Conservation (phyloP, 495 filamentous ascomycete genomes). For the Lepidopterella palustris region DNA sequence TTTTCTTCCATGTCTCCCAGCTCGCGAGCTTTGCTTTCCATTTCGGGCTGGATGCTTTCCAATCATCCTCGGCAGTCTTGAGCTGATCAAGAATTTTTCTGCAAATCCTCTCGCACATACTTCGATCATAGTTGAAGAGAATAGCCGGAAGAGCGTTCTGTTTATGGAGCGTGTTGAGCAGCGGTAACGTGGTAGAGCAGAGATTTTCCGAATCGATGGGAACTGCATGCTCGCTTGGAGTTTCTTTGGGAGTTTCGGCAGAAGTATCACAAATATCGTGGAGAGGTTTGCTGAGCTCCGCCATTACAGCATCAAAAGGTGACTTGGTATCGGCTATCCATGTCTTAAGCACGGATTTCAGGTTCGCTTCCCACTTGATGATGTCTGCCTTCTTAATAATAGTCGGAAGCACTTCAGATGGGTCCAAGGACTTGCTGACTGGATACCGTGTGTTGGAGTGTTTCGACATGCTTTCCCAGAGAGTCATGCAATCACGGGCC, state of each 20-base stretch:
- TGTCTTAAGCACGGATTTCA: slow-evolving; percentile 51
- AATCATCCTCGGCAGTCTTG: slow-evolving; percentile 46
- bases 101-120: slow-evolving; percentile 53
- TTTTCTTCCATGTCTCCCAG: slow-evolving; percentile 46
- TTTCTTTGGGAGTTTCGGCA: neutral
- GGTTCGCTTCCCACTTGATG: slow-evolving; percentile 53
- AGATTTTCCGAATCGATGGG: slow-evolving; percentile 31
- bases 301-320: slow-evolving; percentile 54
- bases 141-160: slow-evolving; percentile 64
- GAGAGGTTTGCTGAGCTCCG: slow-evolving; percentile 38
- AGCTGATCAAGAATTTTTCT: slow-evolving; percentile 45
- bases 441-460: slow-evolving; percentile 38
- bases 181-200: slow-evolving; percentile 47
- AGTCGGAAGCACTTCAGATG: slow-evolving; percentile 35
- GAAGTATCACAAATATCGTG: neutral
- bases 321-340: slow-evolving; percentile 58
- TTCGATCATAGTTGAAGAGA: slow-evolving; percentile 69
- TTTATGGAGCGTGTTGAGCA: slow-evolving; percentile 55
- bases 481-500: slow-evolving; percentile 58
- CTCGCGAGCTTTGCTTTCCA: slow-evolving; percentile 53
- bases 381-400: slow-evolving; percentile 56
- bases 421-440: slow-evolving; percentile 44
- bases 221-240: slow-evolving; percentile 1
- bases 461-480: slow-evolving; percentile 57
- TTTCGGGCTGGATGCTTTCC: slow-evolving; percentile 47